These are phyloP conservation scores for Sclerotinia minor DNA, from an alignment of 2,329 filamentous ascomycete genomes.

Conservation along the genomic window DNA sequence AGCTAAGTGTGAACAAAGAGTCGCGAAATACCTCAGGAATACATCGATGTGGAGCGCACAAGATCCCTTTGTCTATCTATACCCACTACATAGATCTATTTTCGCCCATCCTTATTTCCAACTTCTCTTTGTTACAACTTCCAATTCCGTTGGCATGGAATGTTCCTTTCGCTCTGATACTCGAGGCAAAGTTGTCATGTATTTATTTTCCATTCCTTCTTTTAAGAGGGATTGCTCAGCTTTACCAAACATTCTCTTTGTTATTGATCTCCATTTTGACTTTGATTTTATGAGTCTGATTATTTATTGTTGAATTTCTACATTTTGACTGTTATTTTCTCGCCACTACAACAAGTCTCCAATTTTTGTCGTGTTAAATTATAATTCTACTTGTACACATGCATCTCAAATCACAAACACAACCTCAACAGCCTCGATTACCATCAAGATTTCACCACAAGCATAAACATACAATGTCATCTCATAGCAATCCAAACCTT, in stretches of 20 bases:
- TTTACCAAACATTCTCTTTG: constrained; percentile 13
- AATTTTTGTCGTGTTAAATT: background rate
- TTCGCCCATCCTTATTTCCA: background rate
- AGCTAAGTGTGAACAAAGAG: background rate
- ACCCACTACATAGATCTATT: constrained; percentile 4
- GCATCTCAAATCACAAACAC: background rate
- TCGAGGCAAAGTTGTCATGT: background rate
- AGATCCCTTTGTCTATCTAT: constrained; percentile 6
- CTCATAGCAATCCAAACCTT: background rate
- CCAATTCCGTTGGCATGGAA: constrained; percentile 9
- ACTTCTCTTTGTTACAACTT: background rate
- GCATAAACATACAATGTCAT: background rate
- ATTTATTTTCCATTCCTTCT: background rate
- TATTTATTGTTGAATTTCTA: background rate
- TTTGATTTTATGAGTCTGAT: background rate
- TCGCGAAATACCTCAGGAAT: background rate
- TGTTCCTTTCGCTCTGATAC: constrained; percentile 7
- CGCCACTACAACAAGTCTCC: background rate
- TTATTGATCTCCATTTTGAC: background rate
- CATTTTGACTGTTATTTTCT: background rate
- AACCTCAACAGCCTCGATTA: background rate
- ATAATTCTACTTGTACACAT: background rate
- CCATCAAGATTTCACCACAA: background rate
- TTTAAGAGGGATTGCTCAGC: constrained; percentile 1
- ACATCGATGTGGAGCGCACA: background rate